Conservation (phyloP, 495 filamentous ascomycete genomes). For the Alectoria sarmentosa region DNA sequence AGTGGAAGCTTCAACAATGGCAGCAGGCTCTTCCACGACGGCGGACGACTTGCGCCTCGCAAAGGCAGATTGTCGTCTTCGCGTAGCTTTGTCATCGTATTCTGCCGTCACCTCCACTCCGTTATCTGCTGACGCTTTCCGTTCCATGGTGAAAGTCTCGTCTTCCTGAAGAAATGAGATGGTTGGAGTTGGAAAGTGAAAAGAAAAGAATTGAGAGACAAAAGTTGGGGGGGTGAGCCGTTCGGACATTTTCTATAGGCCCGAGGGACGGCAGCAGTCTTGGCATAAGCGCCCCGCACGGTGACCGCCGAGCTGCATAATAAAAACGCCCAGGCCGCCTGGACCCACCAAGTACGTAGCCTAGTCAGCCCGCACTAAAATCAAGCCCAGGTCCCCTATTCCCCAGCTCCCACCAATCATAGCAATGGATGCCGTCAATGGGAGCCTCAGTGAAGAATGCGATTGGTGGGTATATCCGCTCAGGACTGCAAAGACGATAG, state of each 20-base stretch:
- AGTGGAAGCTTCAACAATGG: conserved; percentile 19
- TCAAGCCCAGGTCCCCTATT: too few species aligned
- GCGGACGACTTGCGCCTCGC: conserved; percentile 21
- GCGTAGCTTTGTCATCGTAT: conserved; percentile 1
- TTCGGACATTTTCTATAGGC: neutral
- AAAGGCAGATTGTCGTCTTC: conserved; percentile 16
- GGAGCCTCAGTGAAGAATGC: too few species aligned
- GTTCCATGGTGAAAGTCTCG: neutral
- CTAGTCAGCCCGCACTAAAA: too few species aligned
- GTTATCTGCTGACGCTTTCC: neutral
- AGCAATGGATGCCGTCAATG: too few species aligned
- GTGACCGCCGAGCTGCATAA: too few species aligned
- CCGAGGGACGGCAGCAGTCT: neutral
- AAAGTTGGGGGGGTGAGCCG: neutral
- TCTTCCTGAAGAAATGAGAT: neutral
- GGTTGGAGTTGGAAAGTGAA: neutral
- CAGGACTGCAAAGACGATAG: too few species aligned
- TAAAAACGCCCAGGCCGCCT: too few species aligned
- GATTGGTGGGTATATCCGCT: too few species aligned
- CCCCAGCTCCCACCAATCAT: too few species aligned
- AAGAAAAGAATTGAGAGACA: neutral
- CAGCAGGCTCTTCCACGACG: conserved; percentile 18
- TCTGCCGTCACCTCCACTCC: neutral
- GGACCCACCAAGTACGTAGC: too few species aligned
- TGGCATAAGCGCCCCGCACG: conserved; percentile 6